Conservation (phyloP, 2,329 filamentous ascomycete species). For the Aureobasidium sp. region DNA sequence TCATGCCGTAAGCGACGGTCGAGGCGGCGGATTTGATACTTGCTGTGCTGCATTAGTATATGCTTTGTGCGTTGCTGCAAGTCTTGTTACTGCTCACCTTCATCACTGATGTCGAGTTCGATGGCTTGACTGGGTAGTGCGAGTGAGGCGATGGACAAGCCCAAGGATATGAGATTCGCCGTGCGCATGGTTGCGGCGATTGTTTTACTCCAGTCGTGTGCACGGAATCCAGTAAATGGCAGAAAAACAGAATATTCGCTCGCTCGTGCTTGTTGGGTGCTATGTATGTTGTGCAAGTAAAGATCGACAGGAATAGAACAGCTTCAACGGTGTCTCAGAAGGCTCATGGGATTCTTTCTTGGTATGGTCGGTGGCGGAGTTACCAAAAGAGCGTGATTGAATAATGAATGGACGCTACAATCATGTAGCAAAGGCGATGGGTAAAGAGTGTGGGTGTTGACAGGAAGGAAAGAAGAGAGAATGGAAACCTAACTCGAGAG, state of each 20-base stretch:
- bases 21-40: constrained; percentile 30
- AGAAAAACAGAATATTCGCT: background rate
- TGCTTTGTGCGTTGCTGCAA: background rate
- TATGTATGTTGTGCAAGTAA: background rate
- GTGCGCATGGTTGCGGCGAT: background rate
- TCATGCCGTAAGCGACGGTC: constrained; percentile 35
- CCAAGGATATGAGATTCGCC: background rate
- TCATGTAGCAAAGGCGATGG: background rate
- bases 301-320: constrained; percentile 12
- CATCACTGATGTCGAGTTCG: background rate
- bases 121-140: background rate
- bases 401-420: constrained; percentile 9
- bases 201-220: background rate
- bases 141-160: background rate
- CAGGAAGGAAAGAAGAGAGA: background rate
- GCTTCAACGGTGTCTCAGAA: constrained; percentile 11
- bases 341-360: background rate
- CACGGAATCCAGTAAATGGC: background rate
- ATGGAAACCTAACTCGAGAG: background rate
- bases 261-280: background rate
- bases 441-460: background rate
- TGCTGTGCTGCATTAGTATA: no score
- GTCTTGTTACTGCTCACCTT: background rate
- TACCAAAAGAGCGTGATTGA: background rate
- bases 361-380: background rate